Conservation (phyloP, 1,284 basidiomycete genomes). For the Microbotryum intermedium region DNA sequence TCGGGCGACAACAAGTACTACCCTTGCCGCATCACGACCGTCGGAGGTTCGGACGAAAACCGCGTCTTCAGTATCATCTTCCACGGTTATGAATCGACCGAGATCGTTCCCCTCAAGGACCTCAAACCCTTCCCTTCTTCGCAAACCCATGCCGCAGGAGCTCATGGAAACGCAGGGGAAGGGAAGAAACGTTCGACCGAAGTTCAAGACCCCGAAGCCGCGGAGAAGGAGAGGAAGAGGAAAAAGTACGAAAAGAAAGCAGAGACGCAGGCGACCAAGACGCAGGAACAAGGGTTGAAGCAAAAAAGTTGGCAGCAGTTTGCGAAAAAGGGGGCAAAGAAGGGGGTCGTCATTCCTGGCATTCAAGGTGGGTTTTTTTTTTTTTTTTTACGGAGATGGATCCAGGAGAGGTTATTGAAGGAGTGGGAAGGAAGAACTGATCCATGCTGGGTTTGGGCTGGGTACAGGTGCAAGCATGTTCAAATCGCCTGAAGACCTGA, state of each 20-base stretch:
- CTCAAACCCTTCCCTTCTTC: conserved; percentile 18
- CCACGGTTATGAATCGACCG: conserved; percentile 91
- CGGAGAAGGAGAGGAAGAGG: conserved; percentile 49
- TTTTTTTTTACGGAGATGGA: neutral
- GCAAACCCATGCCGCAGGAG: conserved; percentile 14
- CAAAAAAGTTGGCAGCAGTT: conserved; percentile 96
- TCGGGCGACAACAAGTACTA: conserved; percentile 82
- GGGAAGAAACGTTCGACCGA: conserved; percentile 31
- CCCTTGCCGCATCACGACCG: conserved; percentile 78
- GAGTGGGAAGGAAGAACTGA: neutral
- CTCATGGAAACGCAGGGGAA: no score
- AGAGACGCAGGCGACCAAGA: conserved; percentile 88
- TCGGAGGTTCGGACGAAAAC: conserved; percentile 75
- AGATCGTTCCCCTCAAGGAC: conserved; percentile 59
- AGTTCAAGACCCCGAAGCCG: conserved; percentile 19
- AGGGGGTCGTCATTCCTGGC: conserved; percentile 66
- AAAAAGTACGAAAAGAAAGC: conserved; percentile 69
- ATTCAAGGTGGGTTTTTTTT: conserved; percentile 51
- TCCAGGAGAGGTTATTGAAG: conserved; percentile 1
- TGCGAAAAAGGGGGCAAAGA: conserved; percentile 91
- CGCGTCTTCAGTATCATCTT: conserved; percentile 88
- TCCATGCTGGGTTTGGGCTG: neutral
- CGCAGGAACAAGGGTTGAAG: conserved; percentile 79
- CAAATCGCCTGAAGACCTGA: conserved; percentile 72
- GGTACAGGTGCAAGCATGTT: conserved; percentile 49